Base-by-base conservation (phyloP, 352 stramenopile species). In the Phytophthora constricta region DNA sequence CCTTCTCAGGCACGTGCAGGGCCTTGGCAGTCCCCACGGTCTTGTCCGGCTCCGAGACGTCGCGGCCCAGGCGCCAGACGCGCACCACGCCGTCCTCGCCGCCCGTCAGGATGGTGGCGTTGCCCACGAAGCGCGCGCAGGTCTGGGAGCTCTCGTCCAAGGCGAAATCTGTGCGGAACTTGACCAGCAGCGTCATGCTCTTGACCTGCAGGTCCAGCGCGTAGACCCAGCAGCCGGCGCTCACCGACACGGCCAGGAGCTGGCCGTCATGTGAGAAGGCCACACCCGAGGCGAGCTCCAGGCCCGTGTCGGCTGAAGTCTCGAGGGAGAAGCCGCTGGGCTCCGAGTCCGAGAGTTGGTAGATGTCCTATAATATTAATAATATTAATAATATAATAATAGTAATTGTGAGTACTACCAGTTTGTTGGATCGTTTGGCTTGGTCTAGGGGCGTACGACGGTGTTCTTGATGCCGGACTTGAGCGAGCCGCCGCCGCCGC, bases 401-500 rank as follows among this genome's bases (percentile, higher is more conserved):
- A 50, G 14, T 49, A 28, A 47, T n/a, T n/a, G n/a, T n/a, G n/a
- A n/a, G n/a, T n/a, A n/a, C n/a, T n/a, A n/a, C n/a, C n/a, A n/a
- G n/a, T 25, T 51, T 25, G 53, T 3, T 17, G 4, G 9, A 22
- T n/a, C n/a, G 46, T 58, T 37, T 34, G 51, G 19, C n/a, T 14
- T 8, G 54, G 43, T 41, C n/a, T 19, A 17, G 26, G 28, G 42
- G 80, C 87, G 56, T 80, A 91, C 87, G 56, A 94, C 83, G 3
- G 84, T 96, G 76, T 96, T 96, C 43, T 90, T 89, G 61, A 96
- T 93, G 57, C 87, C 87, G 11, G 86, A 93, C 71, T 87, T 92
- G 52, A 93, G 80, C 23, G 84, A 94, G 19, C 87, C 87, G 54
- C 87, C 87, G 48, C 87, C 87, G 26, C 87, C 87, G 65, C 87